Conservation (phyloP, 257 asterid genomes). For the Echium plantagineum region DNA sequence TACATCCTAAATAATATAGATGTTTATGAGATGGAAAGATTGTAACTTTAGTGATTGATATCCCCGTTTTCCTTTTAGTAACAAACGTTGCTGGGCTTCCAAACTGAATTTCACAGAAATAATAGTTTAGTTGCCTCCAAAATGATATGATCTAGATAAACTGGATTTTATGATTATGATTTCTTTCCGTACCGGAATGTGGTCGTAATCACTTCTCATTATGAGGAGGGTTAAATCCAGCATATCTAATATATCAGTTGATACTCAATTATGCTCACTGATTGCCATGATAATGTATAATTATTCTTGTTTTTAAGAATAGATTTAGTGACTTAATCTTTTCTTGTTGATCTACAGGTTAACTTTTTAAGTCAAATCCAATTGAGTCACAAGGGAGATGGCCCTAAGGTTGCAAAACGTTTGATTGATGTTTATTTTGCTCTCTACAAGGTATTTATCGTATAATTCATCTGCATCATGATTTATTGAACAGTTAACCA, state of each 20-base stretch:
- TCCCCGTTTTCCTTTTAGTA: too few species aligned
- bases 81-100: too few species aligned
- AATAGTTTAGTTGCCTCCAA: too few species aligned
- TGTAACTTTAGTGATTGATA: neutral
- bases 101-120: too few species aligned
- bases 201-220: too few species aligned
- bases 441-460: slow-evolving; percentile 64
- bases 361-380: slow-evolving; percentile 79
- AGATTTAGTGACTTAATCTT: neutral
- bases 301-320: neutral
- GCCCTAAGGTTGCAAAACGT: slow-evolving; percentile 85
- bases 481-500: neutral
- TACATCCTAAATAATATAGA: too few species aligned
- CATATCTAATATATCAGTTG: too few species aligned
- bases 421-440: slow-evolving; percentile 89
- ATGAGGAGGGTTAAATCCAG: too few species aligned
- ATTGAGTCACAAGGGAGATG: slow-evolving; percentile 83
- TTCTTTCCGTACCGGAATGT: too few species aligned
- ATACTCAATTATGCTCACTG: neutral
- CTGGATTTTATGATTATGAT: too few species aligned
- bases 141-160: too few species aligned
- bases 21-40: too few species aligned
- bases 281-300: neutral
- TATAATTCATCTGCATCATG: slow-evolving; percentile 3
- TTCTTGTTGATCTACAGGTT: slow-evolving; percentile 41